Base-by-base conservation (phyloP, 179 eudicot species). In the Patellifolia procumbens region DNA sequence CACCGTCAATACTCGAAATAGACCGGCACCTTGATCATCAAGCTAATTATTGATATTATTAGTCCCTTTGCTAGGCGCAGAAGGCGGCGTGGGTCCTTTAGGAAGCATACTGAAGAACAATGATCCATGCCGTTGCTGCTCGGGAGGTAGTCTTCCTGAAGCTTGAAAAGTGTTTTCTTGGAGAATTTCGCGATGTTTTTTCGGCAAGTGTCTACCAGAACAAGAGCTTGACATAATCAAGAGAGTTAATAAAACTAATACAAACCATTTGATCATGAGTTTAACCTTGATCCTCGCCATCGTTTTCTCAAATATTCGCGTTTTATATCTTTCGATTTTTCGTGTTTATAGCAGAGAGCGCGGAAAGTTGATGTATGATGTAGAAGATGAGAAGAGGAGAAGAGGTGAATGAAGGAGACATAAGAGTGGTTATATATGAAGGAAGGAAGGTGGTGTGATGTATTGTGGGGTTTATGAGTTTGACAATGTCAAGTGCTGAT, bases 41-140 rank as follows among this genome's bases (percentile, higher is more conserved):
- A 8, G 28, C 72, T 78, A 84, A n/a, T 78, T 67, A 56, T 74
- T 78, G 24, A 78, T 24, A 4, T 66, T 28, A 70, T 84, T 78
- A 60, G 67, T 84, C 51, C 84, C 80, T 56, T 17, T n/a, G 73
- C 86, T 84, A 35, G 86, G 86, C 11, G 81, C 78, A 1, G 86
- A 84, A 1, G 82, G 72, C 2, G 77, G 84, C 12, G 62, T 42
- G 5, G 52, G 46, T 7, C 86, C 84, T 76, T 78, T 84, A 42
- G 86, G 86, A 71, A 84, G 86, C 81, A 81, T 81, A 63, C 32
- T 66, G 67, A 71, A 52, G 63, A 58, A 58, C 69, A 72, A 67
- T 0, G 80, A 73, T 46, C 63, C 74, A 1, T 77, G 37, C 42
- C 49, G 69, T 19, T 72, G 46, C 1, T n/a, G 52, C 35, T 34